Conservation (phyloP, 495 filamentous ascomycete species). For the Aspergillus leporis region DNA sequence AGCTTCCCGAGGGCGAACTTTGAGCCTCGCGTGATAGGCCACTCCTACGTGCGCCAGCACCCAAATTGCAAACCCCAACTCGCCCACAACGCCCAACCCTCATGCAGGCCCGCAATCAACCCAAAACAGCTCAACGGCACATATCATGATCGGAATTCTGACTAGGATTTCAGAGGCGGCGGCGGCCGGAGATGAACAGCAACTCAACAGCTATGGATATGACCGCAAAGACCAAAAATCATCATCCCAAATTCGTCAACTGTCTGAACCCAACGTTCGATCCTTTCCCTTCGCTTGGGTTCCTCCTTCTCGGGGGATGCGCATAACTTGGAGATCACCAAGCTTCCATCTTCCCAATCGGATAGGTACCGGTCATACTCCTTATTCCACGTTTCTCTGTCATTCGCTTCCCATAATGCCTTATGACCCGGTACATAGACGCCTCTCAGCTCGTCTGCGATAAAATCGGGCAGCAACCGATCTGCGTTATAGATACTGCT, state of each 20-base stretch:
- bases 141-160: too few relatives aligned
- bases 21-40: too few relatives aligned
- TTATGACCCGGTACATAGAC: slow-evolving; percentile 35
- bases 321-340: slow-evolving; percentile 48
- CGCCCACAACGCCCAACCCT: too few relatives aligned
- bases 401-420: slow-evolving; percentile 35
- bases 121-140: too few relatives aligned
- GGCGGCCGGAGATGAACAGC: too few relatives aligned
- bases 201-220: slow-evolving; percentile 33
- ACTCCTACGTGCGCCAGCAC: too few relatives aligned
- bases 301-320: slow-evolving; percentile 19
- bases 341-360: slow-evolving; percentile 37
- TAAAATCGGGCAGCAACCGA: slow-evolving; percentile 39
- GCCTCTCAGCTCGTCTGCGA: slow-evolving; percentile 38
- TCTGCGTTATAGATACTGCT: slow-evolving; percentile 41
- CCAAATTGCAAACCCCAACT: too few relatives aligned
- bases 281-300: slow-evolving; percentile 10
- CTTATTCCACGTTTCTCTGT: slow-evolving; percentile 36
- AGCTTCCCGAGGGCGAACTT: too few relatives aligned
- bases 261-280: slow-evolving; percentile 29
- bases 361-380: slow-evolving; percentile 41
- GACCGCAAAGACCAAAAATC: slow-evolving; percentile 28
- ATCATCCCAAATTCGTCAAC: slow-evolving; percentile 37
- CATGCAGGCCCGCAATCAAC: too few relatives aligned
- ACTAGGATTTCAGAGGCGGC: too few relatives aligned